Base-by-base conservation (phyloP, 306 rosid genomes). In the Cicer pinnatifidum region DNA sequence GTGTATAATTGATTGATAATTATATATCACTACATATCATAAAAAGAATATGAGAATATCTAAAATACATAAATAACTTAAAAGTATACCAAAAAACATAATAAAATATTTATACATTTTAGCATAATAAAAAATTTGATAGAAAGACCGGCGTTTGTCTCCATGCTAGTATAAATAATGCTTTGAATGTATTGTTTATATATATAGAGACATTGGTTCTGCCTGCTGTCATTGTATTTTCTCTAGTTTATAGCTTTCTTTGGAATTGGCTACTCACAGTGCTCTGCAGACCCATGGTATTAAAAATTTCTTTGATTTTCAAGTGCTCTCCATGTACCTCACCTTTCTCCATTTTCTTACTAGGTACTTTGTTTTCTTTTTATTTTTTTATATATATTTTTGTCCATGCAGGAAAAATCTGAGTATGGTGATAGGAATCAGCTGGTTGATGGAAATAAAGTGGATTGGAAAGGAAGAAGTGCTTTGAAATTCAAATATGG, bases 381-480 rank as follows among this genome's bases (percentile, higher is more conserved):
- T 58, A n/a, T 1, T 6, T 11, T 28, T 23, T 11, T 8, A 23
- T 23, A 23, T 78, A 3, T 10, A 11, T 11, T 45, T 67, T 12
- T 78, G 5, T 44, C 3, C 53, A 50, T 74, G 90, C 71, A 90
- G 92, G 86, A 87, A 73, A 90, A 84, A 46, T 6, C 62, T 11
- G 90, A 82, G 75, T 37, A 48, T 69, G 72, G 6, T 6, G 71
- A 43, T 40, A 67, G 19, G n/a, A 52, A 61, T 62, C 46, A 51
- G 45, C 38, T 83, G 2, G 88, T 88, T 75, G 90, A 88, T 69
- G 96, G 86, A 60, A 91, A 61, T 61, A 78, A 94, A 82, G 90
- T 89, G 76, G 98, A 94, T 66, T 94, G 98, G 98, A 91, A 88
- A 82, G 97, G 97, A 88, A 94, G 92, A 72, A 35, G 66, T 13